Evolutionary conservation across 441 rosid species (phyloP).

Genomic region (Flueggea neowawraea): DNA sequence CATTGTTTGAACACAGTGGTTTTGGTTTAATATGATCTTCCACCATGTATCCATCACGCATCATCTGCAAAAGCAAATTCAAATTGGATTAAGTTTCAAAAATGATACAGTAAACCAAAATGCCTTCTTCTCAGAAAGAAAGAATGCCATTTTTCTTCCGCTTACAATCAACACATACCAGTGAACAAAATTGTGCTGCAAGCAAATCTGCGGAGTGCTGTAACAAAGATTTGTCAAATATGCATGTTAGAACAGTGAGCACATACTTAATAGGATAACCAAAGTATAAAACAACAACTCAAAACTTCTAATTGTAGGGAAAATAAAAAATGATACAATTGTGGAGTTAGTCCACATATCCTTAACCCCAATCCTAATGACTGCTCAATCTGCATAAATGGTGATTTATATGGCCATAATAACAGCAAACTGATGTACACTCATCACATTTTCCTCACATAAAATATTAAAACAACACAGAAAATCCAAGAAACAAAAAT

Average conservation of each 20-base stretch:
- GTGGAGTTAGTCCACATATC: too few relatives aligned
- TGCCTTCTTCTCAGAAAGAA: not conserved
- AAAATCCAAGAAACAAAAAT: too few relatives aligned
- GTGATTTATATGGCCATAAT: too few relatives aligned
- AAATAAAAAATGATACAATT: too few relatives aligned
- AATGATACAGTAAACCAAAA: not conserved
- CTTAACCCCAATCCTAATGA: too few relatives aligned
- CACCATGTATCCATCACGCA: constrained; percentile 52
- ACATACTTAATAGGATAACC: constrained; percentile 8
- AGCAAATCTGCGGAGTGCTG: constrained; percentile 96
- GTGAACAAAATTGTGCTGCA: constrained; percentile 58
- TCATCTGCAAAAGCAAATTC: constrained; percentile 61
- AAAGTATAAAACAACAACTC: constrained; percentile 7
- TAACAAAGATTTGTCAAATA: constrained; percentile 25
- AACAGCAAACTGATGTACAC: too few relatives aligned
- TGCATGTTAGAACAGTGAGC: constrained; percentile 24
- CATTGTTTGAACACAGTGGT: constrained; percentile 44
- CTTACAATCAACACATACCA: constrained; percentile 49
- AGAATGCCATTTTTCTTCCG: not conserved
- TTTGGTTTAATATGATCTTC: constrained; percentile 60
- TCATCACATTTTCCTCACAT: too few relatives aligned
- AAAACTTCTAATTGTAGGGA: not conserved
- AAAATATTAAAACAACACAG: too few relatives aligned
- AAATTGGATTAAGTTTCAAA: constrained; percentile 14
- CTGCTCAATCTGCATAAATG: too few relatives aligned